Base-by-base conservation (phyloP, 768 basidiomycete genomes). In the Flagelloscypha sp. region DNA sequence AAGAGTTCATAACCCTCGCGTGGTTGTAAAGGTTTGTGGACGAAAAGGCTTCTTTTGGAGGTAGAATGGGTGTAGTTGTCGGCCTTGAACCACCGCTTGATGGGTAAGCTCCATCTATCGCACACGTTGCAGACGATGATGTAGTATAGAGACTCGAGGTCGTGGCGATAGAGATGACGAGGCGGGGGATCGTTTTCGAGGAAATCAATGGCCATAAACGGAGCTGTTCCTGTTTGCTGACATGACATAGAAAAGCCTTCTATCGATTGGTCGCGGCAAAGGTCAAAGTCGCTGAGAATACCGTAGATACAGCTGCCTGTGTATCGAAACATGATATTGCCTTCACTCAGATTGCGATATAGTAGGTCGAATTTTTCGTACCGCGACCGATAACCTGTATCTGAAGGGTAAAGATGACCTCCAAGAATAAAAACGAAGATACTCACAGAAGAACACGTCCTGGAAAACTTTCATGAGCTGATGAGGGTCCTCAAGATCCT, bases 201-300 rank as follows among this genome's bases (percentile, higher is more conserved):
- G 15, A 37, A 24, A 16, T 40, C 39, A 19, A 33, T 15, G 32
- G 37, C 30, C 37, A 38, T 30, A 17, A 8, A 38, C 13, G 37
- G 37, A n/a, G 20, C 18, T 7, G 37, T 38, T 3, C 37, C 37
- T 6, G 37, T 38, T 12, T 30, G 37, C 11, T 33, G 37, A 11
- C 24, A 13, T 12, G 32, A 33, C 13, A 23, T 25, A 15, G 20
- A 7, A 7, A n/a, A 4, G 24, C 16, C 15, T 5, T 13, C 20
- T 12, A 15, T 24, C 13, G 16, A 15, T 9, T 13, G n/a, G 9
- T 27, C 27, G n/a, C n/a, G n/a, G n/a, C n/a, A n/a, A 11, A 32
- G 6, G 30, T 38, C 37, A 17, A 38, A 33, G 37, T 38, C 37
- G 37, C 33, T 38, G 10, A 33, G 30, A n/a, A 38, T 24, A 16